These are phyloP conservation scores for Lentinus polychrous DNA, from an alignment of 1,284 basidiomycete species.

Conservation along the genomic window DNA sequence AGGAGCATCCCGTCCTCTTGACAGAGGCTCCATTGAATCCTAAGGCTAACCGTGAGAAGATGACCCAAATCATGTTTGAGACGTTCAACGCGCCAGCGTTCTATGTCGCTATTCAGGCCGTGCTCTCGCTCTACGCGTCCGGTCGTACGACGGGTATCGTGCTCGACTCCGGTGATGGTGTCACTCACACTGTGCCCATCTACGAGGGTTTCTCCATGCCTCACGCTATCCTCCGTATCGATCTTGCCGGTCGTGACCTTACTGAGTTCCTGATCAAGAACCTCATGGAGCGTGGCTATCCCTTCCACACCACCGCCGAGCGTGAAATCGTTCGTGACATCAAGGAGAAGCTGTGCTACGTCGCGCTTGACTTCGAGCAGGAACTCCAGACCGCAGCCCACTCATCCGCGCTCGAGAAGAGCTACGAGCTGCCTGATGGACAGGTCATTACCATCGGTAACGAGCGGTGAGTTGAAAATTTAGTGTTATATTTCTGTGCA, in stretches of 20 bases:
- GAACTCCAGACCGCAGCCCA: constrained; percentile 91
- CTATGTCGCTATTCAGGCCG: constrained; percentile 92
- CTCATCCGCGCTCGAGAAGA: constrained; percentile 91
- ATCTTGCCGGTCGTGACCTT: constrained; percentile 93
- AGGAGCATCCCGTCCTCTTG: constrained; percentile 90
- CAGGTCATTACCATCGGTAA: constrained; percentile 97
- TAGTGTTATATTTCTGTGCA: not conserved
- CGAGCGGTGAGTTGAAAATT: constrained; percentile 62
- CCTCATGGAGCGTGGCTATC: constrained; percentile 90
- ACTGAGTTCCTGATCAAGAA: constrained; percentile 93
- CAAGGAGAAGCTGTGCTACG: constrained; percentile 98
- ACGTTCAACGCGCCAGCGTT: constrained; percentile 93
- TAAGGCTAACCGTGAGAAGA: constrained; percentile 93
- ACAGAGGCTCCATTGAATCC: constrained; percentile 94
- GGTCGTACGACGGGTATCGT: constrained; percentile 93
- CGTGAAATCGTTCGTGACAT: constrained; percentile 96
- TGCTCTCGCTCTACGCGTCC: constrained; percentile 88
- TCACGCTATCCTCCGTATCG: constrained; percentile 92
- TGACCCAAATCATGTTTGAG: constrained; percentile 98
- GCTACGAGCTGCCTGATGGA: constrained; percentile 93
- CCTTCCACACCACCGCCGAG: constrained; percentile 91
- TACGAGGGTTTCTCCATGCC: constrained; percentile 95
- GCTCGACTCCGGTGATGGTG: constrained; percentile 91
- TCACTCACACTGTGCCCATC: constrained; percentile 90
- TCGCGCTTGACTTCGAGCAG: constrained; percentile 95